Evolutionary conservation across 129 eudicot genomes (phyloP), one percentile per base, ranked within the genome.

Genomic region (Escallonia rubra): DNA sequence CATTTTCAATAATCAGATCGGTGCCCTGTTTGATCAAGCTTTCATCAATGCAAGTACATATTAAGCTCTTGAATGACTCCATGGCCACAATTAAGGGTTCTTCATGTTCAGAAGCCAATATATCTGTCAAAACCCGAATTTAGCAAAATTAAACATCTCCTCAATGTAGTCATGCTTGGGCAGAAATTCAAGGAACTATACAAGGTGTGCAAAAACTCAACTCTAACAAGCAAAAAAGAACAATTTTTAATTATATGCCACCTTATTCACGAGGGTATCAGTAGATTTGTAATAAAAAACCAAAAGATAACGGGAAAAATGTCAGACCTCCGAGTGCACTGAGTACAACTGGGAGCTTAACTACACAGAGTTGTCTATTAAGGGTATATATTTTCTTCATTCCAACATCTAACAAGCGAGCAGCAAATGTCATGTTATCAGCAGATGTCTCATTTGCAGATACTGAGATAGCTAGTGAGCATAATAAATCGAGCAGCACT

Each of bases 71-170:
- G 63, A 84, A 81, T 48, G 90, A 82, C 67, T 82, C 93, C 82
- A 79, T 65, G 10, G 99, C 93, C 62, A 86, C 97, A 54, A 72
- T 64, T 54, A 82, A 73, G 16, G 99, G 90, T 68, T 87, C 99
- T 78, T 89, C 99, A 11, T 90, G 96, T 66, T 81, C 99, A 73
- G 91, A 94, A 76, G 82, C 93, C 75, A 94, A 79, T 41, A 94
- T 77, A 83, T 82, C 99, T 89, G 96, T 55, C 40, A 71, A 50
- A 43, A 38, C 14, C 13, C 63, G 68, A 63, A 66, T 44, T 13
- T 8, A 43, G 65, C 47, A 72, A 64, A 56, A 64, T 34, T 39
- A 60, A 61, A 46, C 70, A 14, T 51, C 14, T 49, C 55, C 66
- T 59, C 15, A 64, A 23, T 40, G 64, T 8, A 10, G 57, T 57